Conservation (phyloP, 306 rosid genomes). For the Trifolium fragiferum region DNA sequence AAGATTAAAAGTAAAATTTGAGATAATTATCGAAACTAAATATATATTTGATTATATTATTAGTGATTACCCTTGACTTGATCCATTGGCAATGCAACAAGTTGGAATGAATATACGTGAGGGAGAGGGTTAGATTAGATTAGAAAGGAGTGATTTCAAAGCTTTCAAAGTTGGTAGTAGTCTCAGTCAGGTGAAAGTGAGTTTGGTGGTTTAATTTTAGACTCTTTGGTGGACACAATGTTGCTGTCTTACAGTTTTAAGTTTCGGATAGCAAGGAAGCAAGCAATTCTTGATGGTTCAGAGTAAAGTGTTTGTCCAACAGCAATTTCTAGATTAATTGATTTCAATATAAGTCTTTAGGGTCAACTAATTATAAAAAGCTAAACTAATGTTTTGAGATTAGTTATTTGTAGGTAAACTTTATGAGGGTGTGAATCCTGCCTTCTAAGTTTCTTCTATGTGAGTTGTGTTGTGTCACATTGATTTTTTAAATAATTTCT, state of each 20-base stretch:
- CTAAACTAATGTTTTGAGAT: neutral
- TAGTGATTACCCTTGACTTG: neutral
- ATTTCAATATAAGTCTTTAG: slow-evolving; percentile 17
- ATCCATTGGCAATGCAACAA: slow-evolving; percentile 56
- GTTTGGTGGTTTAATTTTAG: slow-evolving; percentile 34
- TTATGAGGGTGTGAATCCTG: neutral
- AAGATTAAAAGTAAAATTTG: no score
- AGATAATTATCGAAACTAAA: no score
- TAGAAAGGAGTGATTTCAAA: slow-evolving; percentile 69
- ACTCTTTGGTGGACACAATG: slow-evolving; percentile 48
- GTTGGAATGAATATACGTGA: slow-evolving; percentile 39
- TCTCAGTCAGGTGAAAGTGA: slow-evolving; percentile 55
- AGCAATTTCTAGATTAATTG: neutral
- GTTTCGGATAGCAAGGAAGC: slow-evolving; percentile 36
- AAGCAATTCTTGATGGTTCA: slow-evolving; percentile 33
- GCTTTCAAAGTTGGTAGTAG: slow-evolving; percentile 64
- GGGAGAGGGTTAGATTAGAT: slow-evolving; percentile 48
- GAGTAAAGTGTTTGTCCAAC: neutral
- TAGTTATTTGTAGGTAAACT: slow-evolving; percentile 23
- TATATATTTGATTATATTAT: neutral
- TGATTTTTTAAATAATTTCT: no score
- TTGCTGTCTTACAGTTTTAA: slow-evolving; percentile 47
- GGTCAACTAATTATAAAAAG: slow-evolving; percentile 20
- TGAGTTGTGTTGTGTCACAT: no score
- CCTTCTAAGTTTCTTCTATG: slow-evolving; percentile 3